A percentile compares a stretch with the other conserved stretches of the same genome.
phyloP scores from a whole-genome alignment of 1,284 basidiomycete genomes.

The Malassezia japonica region DNA sequence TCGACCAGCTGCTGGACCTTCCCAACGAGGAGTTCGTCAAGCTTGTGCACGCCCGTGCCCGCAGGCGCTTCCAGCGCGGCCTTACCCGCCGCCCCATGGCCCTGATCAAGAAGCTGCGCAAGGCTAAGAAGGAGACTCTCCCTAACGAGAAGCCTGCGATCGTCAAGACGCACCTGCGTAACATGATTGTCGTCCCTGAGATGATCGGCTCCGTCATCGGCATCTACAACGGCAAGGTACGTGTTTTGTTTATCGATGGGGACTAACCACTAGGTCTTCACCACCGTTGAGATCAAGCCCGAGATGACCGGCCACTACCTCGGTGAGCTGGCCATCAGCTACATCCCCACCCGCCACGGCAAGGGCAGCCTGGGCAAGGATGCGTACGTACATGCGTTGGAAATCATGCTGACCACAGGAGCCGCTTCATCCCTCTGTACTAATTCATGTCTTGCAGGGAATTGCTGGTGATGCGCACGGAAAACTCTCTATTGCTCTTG shows the following conservation, averaged over 20 bases:
- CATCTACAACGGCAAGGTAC: slow-evolving; percentile 82
- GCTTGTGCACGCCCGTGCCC: slow-evolving; percentile 96
- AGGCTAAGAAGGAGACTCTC: slow-evolving; percentile 96
- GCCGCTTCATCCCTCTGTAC: slow-evolving; percentile 23
- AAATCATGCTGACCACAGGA: slow-evolving; percentile 8
- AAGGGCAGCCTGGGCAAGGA: slow-evolving; percentile 20
- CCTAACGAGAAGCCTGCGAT: slow-evolving; percentile 97
- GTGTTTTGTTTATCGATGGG: background rate
- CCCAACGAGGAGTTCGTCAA: slow-evolving; percentile 66
- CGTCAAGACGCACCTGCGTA: slow-evolving; percentile 97
- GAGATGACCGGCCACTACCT: slow-evolving; percentile 99
- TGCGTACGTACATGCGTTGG: slow-evolving; percentile 10
- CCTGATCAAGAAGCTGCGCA: slow-evolving; percentile 98
- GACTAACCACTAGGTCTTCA: slow-evolving; percentile 23
- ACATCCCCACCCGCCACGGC: slow-evolving; percentile 98
- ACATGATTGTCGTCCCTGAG: slow-evolving; percentile 99
- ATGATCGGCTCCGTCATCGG: slow-evolving; percentile 75
- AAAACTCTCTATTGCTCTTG: slow-evolving; percentile 1
- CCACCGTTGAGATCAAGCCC: slow-evolving; percentile 68
- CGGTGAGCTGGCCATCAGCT: slow-evolving; percentile 67
- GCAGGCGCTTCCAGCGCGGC: slow-evolving; percentile 96
- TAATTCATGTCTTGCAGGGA: slow-evolving; percentile 6
- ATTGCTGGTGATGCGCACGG: background rate
- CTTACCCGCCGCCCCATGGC: slow-evolving; percentile 97
- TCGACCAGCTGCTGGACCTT: slow-evolving; percentile 84